phyloP scores from a whole-genome alignment of 192 early-diverging fungal species.

The Tieghemiomyces parasiticus region DNA sequence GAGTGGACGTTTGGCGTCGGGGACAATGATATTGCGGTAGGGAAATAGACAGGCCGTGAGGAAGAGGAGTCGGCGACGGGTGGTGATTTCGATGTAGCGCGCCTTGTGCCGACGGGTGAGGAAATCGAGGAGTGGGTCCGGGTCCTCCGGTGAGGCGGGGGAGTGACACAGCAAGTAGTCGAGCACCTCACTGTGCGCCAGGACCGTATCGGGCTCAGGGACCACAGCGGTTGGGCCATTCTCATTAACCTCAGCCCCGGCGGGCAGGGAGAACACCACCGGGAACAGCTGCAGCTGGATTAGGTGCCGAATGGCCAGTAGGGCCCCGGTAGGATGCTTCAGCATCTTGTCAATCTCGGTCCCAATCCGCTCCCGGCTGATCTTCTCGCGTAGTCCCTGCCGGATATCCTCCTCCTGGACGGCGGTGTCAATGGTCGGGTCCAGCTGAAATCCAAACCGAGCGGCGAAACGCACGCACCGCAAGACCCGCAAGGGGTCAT shows the following conservation, averaged over 20 bases:
- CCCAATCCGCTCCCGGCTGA: conserved; percentile 84
- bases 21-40: conserved; percentile 21
- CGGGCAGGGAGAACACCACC: conserved; percentile 13
- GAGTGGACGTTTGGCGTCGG: conserved; percentile 27
- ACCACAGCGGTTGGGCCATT: neutral
- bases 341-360: conserved; percentile 92
- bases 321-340: conserved; percentile 35
- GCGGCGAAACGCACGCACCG: conserved; percentile 92
- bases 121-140: too few relatives aligned
- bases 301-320: conserved; percentile 31
- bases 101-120: neutral
- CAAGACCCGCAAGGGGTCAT: conserved; percentile 90
- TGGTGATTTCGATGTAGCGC: neutral
- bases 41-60: conserved; percentile 43
- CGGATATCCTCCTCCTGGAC: conserved; percentile 36
- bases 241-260: neutral
- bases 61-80: conserved; percentile 26
- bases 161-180: too few relatives aligned
- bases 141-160: too few relatives aligned
- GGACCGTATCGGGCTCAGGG: neutral
- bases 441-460: conserved; percentile 67
- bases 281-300: conserved; percentile 26
- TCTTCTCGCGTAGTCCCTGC: conserved; percentile 57
- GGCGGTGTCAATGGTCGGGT: conserved; percentile 44
- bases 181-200: too few relatives aligned